phyloP scores from a whole-genome alignment of 2,329 filamentous ascomycete genomes.

The Dryadomyces quercus-mongolicae region DNA sequence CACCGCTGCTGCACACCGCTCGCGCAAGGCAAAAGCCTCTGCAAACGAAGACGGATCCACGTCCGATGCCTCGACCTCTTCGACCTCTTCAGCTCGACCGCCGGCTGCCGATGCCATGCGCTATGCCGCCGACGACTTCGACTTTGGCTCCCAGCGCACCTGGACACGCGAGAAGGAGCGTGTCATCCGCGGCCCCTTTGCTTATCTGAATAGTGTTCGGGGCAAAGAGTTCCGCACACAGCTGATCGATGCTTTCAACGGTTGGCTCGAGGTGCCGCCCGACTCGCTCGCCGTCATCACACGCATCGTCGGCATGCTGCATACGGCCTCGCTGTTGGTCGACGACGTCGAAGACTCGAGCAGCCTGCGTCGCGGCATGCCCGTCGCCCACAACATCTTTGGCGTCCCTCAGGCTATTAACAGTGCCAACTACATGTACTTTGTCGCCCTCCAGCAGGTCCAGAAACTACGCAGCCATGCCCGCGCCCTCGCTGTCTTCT shows the following conservation, averaged over 20 bases:
- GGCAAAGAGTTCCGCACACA: slow-evolving; percentile 78
- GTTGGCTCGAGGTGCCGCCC: slow-evolving; percentile 62
- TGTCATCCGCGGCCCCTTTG: slow-evolving; percentile 65
- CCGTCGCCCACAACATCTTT: slow-evolving; percentile 75
- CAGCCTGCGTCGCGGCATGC: slow-evolving; percentile 62
- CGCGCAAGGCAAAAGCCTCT: background rate
- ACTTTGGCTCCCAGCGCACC: slow-evolving; percentile 34
- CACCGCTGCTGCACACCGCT: background rate
- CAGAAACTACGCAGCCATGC: slow-evolving; percentile 56
- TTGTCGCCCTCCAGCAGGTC: slow-evolving; percentile 64
- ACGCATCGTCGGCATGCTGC: slow-evolving; percentile 70
- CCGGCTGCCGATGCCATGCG: slow-evolving; percentile 35
- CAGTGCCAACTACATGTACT: slow-evolving; percentile 82
- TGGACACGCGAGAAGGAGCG: slow-evolving; percentile 69
- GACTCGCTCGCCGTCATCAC: slow-evolving; percentile 63
- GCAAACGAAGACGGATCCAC: background rate
- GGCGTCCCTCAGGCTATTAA: slow-evolving; percentile 84
- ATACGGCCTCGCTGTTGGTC: slow-evolving; percentile 71
- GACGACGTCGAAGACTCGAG: slow-evolving; percentile 80
- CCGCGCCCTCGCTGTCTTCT: slow-evolving; percentile 56
- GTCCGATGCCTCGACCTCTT: background rate
- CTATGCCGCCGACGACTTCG: slow-evolving; percentile 43
- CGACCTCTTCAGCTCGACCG: slow-evolving; percentile 13
- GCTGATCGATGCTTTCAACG: slow-evolving; percentile 71
- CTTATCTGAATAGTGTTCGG: slow-evolving; percentile 67